Evolutionary conservation across 2,329 filamentous ascomycete species (phyloP).

Genomic region (Cryphonectria parasitica): DNA sequence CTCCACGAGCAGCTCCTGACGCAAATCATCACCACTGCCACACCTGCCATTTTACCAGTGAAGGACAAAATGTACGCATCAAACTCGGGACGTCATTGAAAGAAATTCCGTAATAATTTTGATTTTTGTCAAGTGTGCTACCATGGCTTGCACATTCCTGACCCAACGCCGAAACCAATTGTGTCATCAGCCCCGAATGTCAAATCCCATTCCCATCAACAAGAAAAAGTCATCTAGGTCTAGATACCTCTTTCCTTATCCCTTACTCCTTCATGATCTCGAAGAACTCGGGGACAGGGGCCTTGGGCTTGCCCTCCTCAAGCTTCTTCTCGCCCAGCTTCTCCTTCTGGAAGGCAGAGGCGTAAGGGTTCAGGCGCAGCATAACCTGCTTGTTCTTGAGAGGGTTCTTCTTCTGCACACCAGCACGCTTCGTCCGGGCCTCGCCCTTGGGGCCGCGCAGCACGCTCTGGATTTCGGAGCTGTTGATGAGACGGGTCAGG

Average conservation of each 20-base stretch:
- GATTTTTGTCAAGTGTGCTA: constrained; percentile 31
- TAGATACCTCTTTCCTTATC: not conserved
- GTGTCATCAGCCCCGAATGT: constrained; percentile 28
- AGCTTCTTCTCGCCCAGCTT: constrained; percentile 73
- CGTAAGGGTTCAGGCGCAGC: constrained; percentile 98
- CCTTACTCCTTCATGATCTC: constrained; percentile 34
- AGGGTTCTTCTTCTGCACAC: constrained; percentile 99
- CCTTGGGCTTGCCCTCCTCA: constrained; percentile 34
- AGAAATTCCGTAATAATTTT: constrained; percentile 29
- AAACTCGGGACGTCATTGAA: constrained; percentile 5
- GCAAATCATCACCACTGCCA: not conserved
- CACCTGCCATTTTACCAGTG: not conserved
- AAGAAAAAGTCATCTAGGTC: constrained; percentile 11
- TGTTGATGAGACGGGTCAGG: constrained; percentile 98
- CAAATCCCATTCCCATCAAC: constrained; percentile 22
- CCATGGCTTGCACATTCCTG: constrained; percentile 30
- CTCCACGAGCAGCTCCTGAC: no score
- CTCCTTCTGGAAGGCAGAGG: constrained; percentile 84
- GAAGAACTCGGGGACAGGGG: constrained; percentile 35
- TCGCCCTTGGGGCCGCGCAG: constrained; percentile 90
- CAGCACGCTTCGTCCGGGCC: constrained; percentile 83
- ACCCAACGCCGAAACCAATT: constrained; percentile 30
- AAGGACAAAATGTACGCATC: no score
- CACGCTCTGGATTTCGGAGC: constrained; percentile 95
- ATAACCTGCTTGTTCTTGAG: constrained; percentile 98